Evolutionary conservation across 2,329 filamentous ascomycete genomes (phyloP).

Genomic region (Coleophoma crateriformis): DNA sequence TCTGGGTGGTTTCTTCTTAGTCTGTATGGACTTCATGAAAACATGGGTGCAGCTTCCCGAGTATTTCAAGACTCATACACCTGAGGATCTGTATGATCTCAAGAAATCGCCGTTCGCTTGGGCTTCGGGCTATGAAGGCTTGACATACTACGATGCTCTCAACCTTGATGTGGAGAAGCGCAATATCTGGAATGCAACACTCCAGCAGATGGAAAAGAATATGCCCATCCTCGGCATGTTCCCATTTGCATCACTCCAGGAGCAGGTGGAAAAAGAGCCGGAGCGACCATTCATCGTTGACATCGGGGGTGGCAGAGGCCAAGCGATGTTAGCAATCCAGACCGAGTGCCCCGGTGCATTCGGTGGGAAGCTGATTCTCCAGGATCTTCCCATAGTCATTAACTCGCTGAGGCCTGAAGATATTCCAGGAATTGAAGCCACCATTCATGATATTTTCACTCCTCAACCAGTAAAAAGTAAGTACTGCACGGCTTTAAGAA

Average conservation of each 20-base stretch:
- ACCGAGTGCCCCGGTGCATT: conserved; percentile 1
- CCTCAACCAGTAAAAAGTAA: conserved; percentile 23
- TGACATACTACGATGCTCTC: conserved; percentile 30
- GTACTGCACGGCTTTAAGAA: conserved; percentile 3
- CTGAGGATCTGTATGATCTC: conserved; percentile 26
- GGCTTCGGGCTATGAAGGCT: conserved; percentile 26
- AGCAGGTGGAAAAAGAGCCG: conserved; percentile 23
- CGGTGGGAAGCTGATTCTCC: conserved; percentile 24
- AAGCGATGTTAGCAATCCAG: conserved; percentile 5
- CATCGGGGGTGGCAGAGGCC: conserved; percentile 3
- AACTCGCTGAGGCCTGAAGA: conserved; percentile 14
- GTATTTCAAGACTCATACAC: conserved; percentile 26
- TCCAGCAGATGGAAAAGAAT: conserved; percentile 25
- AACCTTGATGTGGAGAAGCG: conserved; percentile 24
- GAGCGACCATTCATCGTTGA: conserved; percentile 12
- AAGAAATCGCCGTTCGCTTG: conserved; percentile 28
- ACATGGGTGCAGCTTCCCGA: conserved; percentile 21
- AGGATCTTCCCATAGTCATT: conserved; percentile 30
- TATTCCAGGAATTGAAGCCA: conserved; percentile 16
- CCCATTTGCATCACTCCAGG: conserved; percentile 25
- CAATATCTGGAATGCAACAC: conserved; percentile 27
- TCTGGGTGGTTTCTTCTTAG: conserved; percentile 26
- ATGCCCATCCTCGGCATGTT: conserved; percentile 31
- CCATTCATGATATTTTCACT: conserved; percentile 26
- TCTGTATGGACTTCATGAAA: conserved; percentile 26